Base-by-base conservation (phyloP, 2,329 filamentous ascomycete species). In the Fusarium sp. region DNA sequence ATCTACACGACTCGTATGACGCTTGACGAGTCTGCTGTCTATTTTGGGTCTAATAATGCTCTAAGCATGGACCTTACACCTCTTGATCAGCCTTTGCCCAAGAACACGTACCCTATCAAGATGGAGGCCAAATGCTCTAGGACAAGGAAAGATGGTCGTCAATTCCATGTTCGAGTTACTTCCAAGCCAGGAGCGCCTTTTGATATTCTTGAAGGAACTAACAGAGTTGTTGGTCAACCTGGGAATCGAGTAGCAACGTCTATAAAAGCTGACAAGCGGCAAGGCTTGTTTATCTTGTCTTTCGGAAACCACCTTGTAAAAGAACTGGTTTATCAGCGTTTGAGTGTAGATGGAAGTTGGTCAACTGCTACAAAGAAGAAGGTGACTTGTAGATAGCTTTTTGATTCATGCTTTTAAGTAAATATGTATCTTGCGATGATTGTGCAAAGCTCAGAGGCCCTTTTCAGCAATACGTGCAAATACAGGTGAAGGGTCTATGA, bases 1-100 rank as follows among this genome's bases (percentile, higher is more conserved):
- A 69, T 79, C 23, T 79, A 78, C 58, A 77, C 76, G 1, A 79
- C 78, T 6, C 76, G 78, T 18, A 74, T 79, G 76, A 70, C 38
- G 6, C 68, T 79, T 2, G 50, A 76, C 20, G 62, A 71, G 3
- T 58, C 61, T 5, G 66, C 57, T 5, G 47, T 76, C 3, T 69
- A 67, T 26, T 65, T 77, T 11, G 76, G 76, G 4, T 74, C 74
- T 3, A 52, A 79, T 9, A 39, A 73, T 62, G 77, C 74, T 11
- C 63, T 79, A 13, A 71, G 47, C 46, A 79, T 77, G 75, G 57
- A 73, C 10, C 47, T 79, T 11, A 78, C 77, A 10, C 35, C 77
- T 16, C 41, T 71, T 3, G 76, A 79, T n/a, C 78, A 79, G 35
- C 68, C 71, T 16, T 46, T 79, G 7, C 78, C 78, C 3, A 58